Conservation (phyloP, 2,329 filamentous ascomycete genomes). For the Xylaria polymorpha region DNA sequence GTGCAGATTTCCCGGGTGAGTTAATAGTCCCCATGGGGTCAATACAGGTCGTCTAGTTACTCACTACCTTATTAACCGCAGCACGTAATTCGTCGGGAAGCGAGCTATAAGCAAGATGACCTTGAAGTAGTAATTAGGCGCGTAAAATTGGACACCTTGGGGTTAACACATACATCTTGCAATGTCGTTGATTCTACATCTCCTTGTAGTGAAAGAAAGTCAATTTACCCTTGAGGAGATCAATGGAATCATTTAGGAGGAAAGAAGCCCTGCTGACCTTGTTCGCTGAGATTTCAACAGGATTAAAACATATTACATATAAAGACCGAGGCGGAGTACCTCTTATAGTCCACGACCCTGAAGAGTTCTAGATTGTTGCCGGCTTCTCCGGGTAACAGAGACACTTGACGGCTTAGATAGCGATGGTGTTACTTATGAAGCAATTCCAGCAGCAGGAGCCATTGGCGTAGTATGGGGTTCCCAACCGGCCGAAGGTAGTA, state of each 20-base stretch:
- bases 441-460: constrained; percentile 11
- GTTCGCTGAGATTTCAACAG: constrained; percentile 1
- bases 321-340: constrained; percentile 14
- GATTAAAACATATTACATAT: constrained; percentile 4
- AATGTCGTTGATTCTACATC: background rate
- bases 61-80: too few species aligned
- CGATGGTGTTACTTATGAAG: constrained; percentile 14
- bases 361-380: constrained; percentile 25
- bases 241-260: constrained; percentile 17
- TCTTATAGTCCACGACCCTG: constrained; percentile 17
- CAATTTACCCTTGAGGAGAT: too few species aligned
- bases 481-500: background rate
- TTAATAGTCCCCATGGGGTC: too few species aligned
- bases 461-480: constrained; percentile 22
- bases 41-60: too few species aligned
- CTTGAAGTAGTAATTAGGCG: background rate
- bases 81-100: too few species aligned
- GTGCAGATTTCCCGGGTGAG: too few species aligned
- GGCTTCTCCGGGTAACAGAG: constrained; percentile 26
- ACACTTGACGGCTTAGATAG: constrained; percentile 3
- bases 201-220: background rate
- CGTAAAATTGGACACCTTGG: constrained; percentile 21
- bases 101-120: too few species aligned
- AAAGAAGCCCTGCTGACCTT: constrained; percentile 2
- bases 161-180: constrained; percentile 22